phyloP scores from a whole-genome alignment of 768 basidiomycete species.

The Psilocybe sp. region DNA sequence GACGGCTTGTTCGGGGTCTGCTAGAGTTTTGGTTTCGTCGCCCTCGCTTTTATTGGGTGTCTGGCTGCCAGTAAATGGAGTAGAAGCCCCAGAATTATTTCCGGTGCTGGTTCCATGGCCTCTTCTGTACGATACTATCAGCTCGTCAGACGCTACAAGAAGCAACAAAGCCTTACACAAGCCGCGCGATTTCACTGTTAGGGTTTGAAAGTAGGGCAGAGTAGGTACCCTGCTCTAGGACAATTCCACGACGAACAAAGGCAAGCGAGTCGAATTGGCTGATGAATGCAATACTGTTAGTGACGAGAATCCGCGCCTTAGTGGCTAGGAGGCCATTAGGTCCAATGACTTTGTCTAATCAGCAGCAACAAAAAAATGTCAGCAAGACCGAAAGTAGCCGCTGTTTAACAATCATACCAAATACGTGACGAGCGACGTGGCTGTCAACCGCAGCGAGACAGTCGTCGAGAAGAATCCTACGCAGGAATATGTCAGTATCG shows the following conservation, averaged over 20 bases:
- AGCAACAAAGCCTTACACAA: conserved; percentile 52
- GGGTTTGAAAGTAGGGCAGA: conserved; percentile 53
- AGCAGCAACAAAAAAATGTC: conserved; percentile 1
- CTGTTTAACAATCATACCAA: conserved; percentile 43
- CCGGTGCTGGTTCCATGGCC: conserved; percentile 41
- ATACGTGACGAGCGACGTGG: conserved; percentile 86
- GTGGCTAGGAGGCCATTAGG: conserved; percentile 77
- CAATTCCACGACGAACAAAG: conserved; percentile 79
- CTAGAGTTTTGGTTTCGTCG: conserved; percentile 12
- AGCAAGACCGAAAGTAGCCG: background rate
- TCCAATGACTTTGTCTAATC: conserved; percentile 78
- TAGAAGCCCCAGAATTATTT: conserved; percentile 46
- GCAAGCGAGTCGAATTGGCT: conserved; percentile 71
- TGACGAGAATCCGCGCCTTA: conserved; percentile 84
- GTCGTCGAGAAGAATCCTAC: conserved; percentile 80
- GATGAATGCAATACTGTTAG: conserved; percentile 85
- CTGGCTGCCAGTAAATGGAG: conserved; percentile 43
- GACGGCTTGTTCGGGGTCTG: conserved; percentile 21
- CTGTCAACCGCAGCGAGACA: conserved; percentile 84
- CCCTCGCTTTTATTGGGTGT: conserved; percentile 28
- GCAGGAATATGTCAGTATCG: background rate
- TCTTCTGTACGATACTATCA: conserved; percentile 24
- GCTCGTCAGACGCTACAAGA: background rate
- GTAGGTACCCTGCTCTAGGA: conserved; percentile 75
- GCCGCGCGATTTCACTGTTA: conserved; percentile 66